Base-by-base conservation (phyloP, 1,284 basidiomycete genomes). In the Papiliotrema terrestris region DNA sequence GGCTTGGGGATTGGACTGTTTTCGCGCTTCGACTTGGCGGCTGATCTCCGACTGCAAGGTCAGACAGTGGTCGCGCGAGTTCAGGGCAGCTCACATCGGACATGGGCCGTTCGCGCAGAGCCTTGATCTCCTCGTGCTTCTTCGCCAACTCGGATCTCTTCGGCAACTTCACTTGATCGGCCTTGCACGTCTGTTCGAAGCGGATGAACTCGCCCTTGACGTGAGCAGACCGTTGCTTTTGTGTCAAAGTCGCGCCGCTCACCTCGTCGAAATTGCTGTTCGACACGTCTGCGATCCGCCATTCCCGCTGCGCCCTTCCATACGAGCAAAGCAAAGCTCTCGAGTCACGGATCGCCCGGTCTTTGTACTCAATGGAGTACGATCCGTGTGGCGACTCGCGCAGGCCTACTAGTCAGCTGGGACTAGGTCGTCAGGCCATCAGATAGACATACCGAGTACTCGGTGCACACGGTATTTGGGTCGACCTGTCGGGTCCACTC, bases 391-490 rank as follows among this genome's bases (percentile, higher is more conserved):
- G n/a, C 23, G 36, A 20, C n/a, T 53, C 48, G 25, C 44, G 41
- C 11, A 52, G 37, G 45, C 44, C 38, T 32, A 8, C 14, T 25
- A 13, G 36, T 54, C 43, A 58, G 52, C 44, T n/a, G n/a, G n/a
- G n/a, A 22, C 17, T 13, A 9, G 36, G 35, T 2, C 14, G 35
- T 8, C 20, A 25, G 29, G 19, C 2, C 1, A 17, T n/a, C 3
- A 6, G 1, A 41, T 2, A 32, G 85, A 80, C 86, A 65, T 60
- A 91, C 91, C 82, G 19, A 75, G 71, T 39, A 96, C 80, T 72
- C 89, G 84, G 70, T 91, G 91, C 52, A 92, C 81, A 45, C 91
- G 84, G 75, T 96, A 96, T 36, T 88, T 82, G n/a, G 82, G 80
- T 55, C 80, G 69, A 6, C 81, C 80, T 6, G 78, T 74, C 49